These are phyloP conservation scores for Solanum pinnatisectum DNA, from an alignment of 257 asterid genomes.

Conservation along the genomic window DNA sequence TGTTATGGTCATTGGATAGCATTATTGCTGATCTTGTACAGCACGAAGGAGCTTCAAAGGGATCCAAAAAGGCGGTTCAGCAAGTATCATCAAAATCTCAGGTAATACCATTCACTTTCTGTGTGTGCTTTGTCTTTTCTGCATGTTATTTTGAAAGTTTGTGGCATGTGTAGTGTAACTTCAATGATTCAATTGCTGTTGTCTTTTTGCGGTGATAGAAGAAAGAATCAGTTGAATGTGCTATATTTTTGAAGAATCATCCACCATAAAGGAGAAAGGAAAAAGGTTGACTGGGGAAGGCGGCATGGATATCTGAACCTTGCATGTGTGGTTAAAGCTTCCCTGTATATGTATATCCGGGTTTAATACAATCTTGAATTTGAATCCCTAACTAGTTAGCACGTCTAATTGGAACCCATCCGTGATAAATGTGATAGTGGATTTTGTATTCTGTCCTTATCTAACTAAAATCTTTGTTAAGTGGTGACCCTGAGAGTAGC, in stretches of 20 bases:
- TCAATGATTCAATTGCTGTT: background rate
- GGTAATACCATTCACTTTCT: slow-evolving; percentile 23
- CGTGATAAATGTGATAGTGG: background rate
- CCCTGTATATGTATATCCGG: background rate
- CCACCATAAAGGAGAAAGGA: background rate
- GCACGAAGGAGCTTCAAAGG: slow-evolving; percentile 50
- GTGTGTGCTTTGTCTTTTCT: background rate
- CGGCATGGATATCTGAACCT: background rate
- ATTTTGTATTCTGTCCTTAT: background rate
- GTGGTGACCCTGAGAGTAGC: background rate
- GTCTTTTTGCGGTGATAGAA: background rate
- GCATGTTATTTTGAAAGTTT: background rate
- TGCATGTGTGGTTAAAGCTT: background rate
- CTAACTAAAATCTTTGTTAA: background rate
- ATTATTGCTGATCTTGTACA: slow-evolving; percentile 56
- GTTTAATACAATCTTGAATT: background rate
- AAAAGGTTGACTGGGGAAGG: background rate
- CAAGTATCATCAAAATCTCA: slow-evolving; percentile 61
- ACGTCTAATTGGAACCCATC: background rate
- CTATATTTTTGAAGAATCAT: background rate
- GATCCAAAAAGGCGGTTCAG: slow-evolving; percentile 55
- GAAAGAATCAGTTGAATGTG: background rate
- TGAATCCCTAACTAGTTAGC: background rate
- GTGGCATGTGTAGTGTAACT: background rate
- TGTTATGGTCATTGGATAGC: slow-evolving; percentile 65